Percentiles rank a stretch among this genome's conserved stretches.
These are phyloP conservation scores for Aspergillus floridensis DNA, from an alignment of 2,329 filamentous ascomycete species.

Conservation along the genomic window DNA sequence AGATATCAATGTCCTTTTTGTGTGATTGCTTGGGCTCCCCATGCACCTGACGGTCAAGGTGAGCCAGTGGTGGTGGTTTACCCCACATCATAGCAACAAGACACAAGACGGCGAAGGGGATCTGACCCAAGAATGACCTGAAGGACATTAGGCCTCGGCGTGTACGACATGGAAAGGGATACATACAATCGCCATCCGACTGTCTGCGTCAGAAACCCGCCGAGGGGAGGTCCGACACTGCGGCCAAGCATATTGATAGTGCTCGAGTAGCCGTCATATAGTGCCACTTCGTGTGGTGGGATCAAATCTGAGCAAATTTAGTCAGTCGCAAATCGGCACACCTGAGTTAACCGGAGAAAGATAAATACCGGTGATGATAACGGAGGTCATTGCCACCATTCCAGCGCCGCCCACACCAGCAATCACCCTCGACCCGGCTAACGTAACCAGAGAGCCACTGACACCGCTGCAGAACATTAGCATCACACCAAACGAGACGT, in stretches of 20 bases:
- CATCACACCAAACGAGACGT: no score
- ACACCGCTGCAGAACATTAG: slow-evolving; percentile 6
- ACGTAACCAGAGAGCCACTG: slow-evolving; percentile 15
- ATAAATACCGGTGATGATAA: no score
- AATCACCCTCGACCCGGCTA: slow-evolving; percentile 37
- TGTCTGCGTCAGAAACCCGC: slow-evolving; percentile 66
- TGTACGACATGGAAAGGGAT: background rate
- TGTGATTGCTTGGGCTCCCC: background rate
- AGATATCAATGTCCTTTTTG: no score
- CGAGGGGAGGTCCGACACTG: slow-evolving; percentile 63
- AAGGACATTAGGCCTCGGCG: background rate
- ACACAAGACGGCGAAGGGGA: slow-evolving; percentile 54
- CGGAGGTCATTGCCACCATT: slow-evolving; percentile 37
- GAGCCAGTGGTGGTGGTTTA: slow-evolving; percentile 6
- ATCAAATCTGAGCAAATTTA: no score
- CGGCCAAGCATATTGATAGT: slow-evolving; percentile 44
- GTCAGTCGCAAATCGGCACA: no score
- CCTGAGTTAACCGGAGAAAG: no score
- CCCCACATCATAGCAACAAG: slow-evolving; percentile 37
- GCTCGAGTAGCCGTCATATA: slow-evolving; percentile 48
- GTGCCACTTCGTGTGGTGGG: slow-evolving; percentile 29
- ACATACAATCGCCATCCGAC: slow-evolving; percentile 68
- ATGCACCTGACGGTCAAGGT: background rate
- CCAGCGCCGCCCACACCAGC: slow-evolving; percentile 40
- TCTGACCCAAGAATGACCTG: slow-evolving; percentile 58